phyloP scores from a whole-genome alignment of 805 yeast genomes.

The Starmerella bacillaris region DNA sequence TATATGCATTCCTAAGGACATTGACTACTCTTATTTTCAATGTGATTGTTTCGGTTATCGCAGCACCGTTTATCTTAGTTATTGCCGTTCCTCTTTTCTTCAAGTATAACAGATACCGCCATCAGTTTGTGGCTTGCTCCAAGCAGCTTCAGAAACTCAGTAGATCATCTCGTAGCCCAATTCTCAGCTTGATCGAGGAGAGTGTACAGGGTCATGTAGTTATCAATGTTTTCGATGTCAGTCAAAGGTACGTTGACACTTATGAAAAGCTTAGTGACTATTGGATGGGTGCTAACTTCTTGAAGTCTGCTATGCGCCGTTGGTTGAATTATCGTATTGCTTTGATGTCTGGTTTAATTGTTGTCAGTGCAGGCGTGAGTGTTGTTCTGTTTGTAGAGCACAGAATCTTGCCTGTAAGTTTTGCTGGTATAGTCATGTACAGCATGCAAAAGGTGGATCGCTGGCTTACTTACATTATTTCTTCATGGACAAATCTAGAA shows the following conservation, averaged over 20 bases:
- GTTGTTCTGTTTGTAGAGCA: constrained; percentile 38
- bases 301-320: constrained; percentile 38
- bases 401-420: constrained; percentile 61
- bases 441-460: constrained; percentile 74
- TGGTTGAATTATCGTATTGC: constrained; percentile 78
- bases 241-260: constrained; percentile 33
- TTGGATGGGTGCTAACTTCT: constrained; percentile 32
- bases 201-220: constrained; percentile 54
- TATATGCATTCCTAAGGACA: constrained; percentile 22
- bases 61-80: constrained; percentile 71
- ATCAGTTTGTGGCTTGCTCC: constrained; percentile 40
- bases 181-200: constrained; percentile 60
- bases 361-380: constrained; percentile 58
- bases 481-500: constrained; percentile 84
- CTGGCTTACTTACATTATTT: constrained; percentile 69
- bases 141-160: constrained; percentile 55
- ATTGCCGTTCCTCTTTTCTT: constrained; percentile 44
- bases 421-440: constrained; percentile 74
- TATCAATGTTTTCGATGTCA: constrained; percentile 46
- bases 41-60: constrained; percentile 42
- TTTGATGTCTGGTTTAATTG: constrained; percentile 64
- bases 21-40: constrained; percentile 36
- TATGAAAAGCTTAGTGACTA: constrained; percentile 24
- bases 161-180: constrained; percentile 47
- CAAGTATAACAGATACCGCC: constrained; percentile 45